Evolutionary conservation across 345 rosid species (phyloP), one percentile per base, ranked within the genome.

Genomic region (Populus tremula): DNA sequence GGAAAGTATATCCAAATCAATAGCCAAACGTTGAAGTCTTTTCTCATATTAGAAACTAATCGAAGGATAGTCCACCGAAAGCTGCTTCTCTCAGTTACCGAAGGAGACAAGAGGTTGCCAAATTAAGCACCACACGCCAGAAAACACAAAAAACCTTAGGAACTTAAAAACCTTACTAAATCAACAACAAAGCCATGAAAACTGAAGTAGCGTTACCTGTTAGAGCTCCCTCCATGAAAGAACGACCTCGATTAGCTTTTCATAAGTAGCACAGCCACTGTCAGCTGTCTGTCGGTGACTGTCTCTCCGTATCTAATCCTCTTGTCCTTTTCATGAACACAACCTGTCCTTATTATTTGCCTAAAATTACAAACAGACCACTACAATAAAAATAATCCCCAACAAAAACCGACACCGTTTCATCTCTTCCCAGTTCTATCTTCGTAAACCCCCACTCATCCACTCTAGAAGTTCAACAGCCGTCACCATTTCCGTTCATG

Each of bases 401-500:
- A 1, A 2, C n/a, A 0, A 10, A 16, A 5, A 10, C 33, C 70
- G 71, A 21, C 62, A 21, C 53, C 61, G 70, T 75, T 38, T 73
- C 1, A 27, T 6, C 71, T 25, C 13, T 25, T 43, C 53, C 39
- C 41, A n/a, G 23, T 11, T 43, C 4, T 43, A 10, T 56, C 63
- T n/a, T n/a, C 29, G 2, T 56, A 3, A n/a, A n/a, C 12, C 29
- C 63, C 27, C 36, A 4, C 8, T 50, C 21, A 6, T 18, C 1
- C 56, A 6, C 56, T 45, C 50, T 50, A 50, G 56, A 17, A 5
- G 17, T 50, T 50, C 56, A 50, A 50, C n/a, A 5, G 21, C 18
- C 56, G 18, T 50, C 56, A 50, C 56, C 56, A 50, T 50, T 50
- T 50, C 56, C 18, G 56, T 50, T 50, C 29, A 92, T 89, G 94